Evolutionary conservation across 108 stramenopile genomes (phyloP).

Genomic region (Cylindrotheca closterium): DNA sequence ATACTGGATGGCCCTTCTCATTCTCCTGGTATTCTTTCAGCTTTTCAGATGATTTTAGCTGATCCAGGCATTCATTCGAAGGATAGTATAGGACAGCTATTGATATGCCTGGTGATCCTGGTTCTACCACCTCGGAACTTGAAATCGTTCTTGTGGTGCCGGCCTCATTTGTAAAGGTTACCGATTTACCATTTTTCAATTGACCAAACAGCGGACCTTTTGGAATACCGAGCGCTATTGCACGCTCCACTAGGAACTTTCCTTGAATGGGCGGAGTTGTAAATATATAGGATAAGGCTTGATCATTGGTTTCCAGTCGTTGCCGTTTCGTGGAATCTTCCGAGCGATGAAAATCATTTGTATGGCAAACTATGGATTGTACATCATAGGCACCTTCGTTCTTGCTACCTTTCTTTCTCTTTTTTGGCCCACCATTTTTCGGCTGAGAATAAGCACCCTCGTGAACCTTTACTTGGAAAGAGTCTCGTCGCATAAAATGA

Average conservation of each 20-base stretch:
- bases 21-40: slow-evolving; percentile 19
- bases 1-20: not conserved
- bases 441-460: slow-evolving; percentile 46
- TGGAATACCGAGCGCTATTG: slow-evolving; percentile 72
- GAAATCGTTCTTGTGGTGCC: slow-evolving; percentile 26
- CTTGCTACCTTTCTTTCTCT: slow-evolving; percentile 19
- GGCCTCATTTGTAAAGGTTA: slow-evolving; percentile 60
- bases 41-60: slow-evolving; percentile 31
- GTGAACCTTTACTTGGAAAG: slow-evolving; percentile 61
- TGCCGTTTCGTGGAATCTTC: not conserved
- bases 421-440: slow-evolving; percentile 35
- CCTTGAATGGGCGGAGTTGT: slow-evolving; percentile 69
- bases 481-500: slow-evolving; percentile 80
- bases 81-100: slow-evolving; percentile 71
- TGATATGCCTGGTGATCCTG: slow-evolving; percentile 56
- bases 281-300: slow-evolving; percentile 63
- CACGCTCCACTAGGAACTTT: slow-evolving; percentile 75
- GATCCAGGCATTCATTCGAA: slow-evolving; percentile 1
- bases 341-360: not conserved
- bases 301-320: not conserved
- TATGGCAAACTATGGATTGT: slow-evolving; percentile 19
- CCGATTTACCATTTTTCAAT: slow-evolving; percentile 74
- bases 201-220: slow-evolving; percentile 80
- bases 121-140: slow-evolving; percentile 69
- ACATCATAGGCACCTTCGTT: slow-evolving; percentile 21